Conservation (phyloP, 148 eudicot species). For the Gaultheria prostrata region DNA sequence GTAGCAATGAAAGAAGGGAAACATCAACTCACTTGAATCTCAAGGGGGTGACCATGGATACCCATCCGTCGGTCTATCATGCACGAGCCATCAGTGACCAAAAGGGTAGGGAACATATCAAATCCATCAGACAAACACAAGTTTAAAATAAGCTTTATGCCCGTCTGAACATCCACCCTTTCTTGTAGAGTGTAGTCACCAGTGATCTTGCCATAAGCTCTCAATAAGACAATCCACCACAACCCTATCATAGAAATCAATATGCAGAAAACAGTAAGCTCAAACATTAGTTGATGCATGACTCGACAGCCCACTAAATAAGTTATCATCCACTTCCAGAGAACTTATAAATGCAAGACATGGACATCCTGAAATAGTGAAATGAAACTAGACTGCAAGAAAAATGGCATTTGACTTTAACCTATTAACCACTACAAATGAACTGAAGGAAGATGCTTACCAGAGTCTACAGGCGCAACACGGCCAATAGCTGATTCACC, state of each 20-base stretch:
- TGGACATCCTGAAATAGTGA: not conserved
- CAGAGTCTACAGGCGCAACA: slow-evolving; percentile 98
- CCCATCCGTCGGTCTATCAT: slow-evolving; percentile 99
- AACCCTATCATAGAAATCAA: slow-evolving; percentile 47
- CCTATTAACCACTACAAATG: not conserved
- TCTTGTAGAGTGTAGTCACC: slow-evolving; percentile 86
- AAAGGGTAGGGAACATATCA: slow-evolving; percentile 94
- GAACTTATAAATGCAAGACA: not conserved
- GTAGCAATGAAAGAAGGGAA: not conserved
- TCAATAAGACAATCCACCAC: slow-evolving; percentile 90
- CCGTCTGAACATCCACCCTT: slow-evolving; percentile 93
- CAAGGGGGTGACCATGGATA: slow-evolving; percentile 96
- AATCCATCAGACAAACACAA: slow-evolving; percentile 91
- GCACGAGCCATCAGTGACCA: slow-evolving; percentile 97
- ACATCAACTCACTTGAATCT: slow-evolving; percentile 67
- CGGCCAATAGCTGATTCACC: slow-evolving; percentile 72
- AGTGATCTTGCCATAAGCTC: slow-evolving; percentile 88
- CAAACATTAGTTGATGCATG: not conserved
- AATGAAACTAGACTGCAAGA: slow-evolving; percentile 9
- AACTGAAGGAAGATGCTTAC: slow-evolving; percentile 30
- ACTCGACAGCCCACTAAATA: not conserved
- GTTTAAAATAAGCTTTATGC: slow-evolving; percentile 73
- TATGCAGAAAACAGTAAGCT: slow-evolving; percentile 8
- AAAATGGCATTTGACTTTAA: not conserved
- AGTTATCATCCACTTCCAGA: not conserved